Conservation (phyloP, 2,329 filamentous ascomycete genomes). For the Aspergillus neoniger region DNA sequence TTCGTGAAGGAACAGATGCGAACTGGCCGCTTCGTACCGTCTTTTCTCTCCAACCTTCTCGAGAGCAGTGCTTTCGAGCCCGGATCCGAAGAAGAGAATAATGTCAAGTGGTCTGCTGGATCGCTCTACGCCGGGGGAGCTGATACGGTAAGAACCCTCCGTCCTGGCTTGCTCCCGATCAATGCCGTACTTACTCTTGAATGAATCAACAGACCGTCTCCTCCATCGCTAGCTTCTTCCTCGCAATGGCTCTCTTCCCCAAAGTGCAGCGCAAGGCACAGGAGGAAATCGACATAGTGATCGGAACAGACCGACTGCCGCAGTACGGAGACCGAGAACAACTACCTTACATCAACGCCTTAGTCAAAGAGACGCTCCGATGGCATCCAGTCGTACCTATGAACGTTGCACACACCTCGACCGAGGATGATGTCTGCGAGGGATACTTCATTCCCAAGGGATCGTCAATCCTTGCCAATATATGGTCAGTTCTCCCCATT, state of each 20-base stretch:
- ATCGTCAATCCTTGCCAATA: conserved; percentile 36
- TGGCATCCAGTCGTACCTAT: conserved; percentile 23
- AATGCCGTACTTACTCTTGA: too few relatives aligned
- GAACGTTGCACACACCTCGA: neutral
- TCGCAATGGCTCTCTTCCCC: conserved; percentile 24
- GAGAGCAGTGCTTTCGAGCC: conserved; percentile 28
- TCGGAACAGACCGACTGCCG: conserved; percentile 17
- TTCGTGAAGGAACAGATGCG: conserved; percentile 48
- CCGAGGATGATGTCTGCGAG: neutral
- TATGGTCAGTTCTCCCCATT: conserved; percentile 32
- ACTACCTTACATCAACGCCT: conserved; percentile 36
- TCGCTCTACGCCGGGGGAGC: conserved; percentile 48
- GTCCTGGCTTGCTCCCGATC: neutral
- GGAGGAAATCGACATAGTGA: conserved; percentile 20
- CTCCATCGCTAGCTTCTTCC: conserved; percentile 19
- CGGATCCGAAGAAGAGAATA: conserved; percentile 34
- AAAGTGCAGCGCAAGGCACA: conserved; percentile 20
- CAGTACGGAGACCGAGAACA: conserved; percentile 18
- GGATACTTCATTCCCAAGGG: conserved; percentile 28
- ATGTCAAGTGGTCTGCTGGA: conserved; percentile 36
- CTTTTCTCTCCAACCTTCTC: conserved; percentile 46
- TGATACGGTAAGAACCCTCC: conserved; percentile 36
- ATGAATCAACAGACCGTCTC: conserved; percentile 16
- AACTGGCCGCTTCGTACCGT: conserved; percentile 31
- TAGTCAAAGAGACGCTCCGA: conserved; percentile 37